Evolutionary conservation across 139 green algal species (phyloP), one percentile per base, ranked within the genome.

Genomic region (Deuterostichococcus epilithicus): DNA sequence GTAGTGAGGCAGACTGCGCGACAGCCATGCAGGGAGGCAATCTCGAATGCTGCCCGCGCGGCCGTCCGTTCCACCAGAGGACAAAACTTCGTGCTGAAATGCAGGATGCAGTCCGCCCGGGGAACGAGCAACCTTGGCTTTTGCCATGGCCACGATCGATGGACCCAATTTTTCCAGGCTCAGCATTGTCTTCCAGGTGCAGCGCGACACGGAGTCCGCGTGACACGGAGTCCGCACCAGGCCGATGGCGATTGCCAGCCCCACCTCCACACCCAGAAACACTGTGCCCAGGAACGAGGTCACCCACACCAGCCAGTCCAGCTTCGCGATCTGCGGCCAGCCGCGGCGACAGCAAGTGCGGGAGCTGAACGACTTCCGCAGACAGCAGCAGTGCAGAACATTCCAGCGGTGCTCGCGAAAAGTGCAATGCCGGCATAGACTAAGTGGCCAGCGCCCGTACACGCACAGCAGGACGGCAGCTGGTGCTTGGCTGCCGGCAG

Each of bases 231-330:
- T n/a, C n/a, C n/a, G n/a, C n/a, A n/a, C n/a, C n/a, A 77, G 60
- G 2, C 37, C 52, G 13, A 91, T 74, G 32, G 79, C 77, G 34
- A 86, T 79, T 32, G 69, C 75, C 13, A 91, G 65, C 23, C 86
- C 86, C 26, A 79, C 45, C 65, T 91, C 86, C 44, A 78, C 75
- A 23, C 66, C 77, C 23, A 82, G 34, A 36, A 80, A 75, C 15
- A 79, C 30, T 30, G 63, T 74, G 34, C 73, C 73, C 45, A 76
- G 33, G 38, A 82, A 82, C 22, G 68, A 79, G 73, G 63, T 45
- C 78, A 82, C 69, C 81, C 81, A 85, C 34, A 85, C 85, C 5
- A 86, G 39, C 33, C 82, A 83, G 63, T 85, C 81, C 58, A 80
- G 73, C 66, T 78, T 86, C 52, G 76, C 84, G 1, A 81, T 67